phyloP scores from a whole-genome alignment of 306 rosid species.

The Trifolium pratense region DNA sequence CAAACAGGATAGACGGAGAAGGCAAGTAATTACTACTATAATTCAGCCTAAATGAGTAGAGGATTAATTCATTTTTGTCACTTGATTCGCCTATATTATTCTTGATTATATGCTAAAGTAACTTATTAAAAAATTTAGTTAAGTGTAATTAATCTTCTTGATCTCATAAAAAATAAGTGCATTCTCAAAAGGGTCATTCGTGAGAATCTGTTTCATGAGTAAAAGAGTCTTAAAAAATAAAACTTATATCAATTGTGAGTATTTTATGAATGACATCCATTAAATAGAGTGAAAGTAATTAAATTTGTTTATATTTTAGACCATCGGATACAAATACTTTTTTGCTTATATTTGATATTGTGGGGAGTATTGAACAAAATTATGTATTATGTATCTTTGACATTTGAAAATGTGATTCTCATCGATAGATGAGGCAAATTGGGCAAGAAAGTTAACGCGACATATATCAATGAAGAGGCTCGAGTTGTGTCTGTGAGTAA shows the following conservation, averaged over 20 bases:
- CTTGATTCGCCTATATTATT: not conserved
- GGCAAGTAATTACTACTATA: not conserved
- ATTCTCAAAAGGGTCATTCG: not conserved
- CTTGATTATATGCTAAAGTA: not conserved
- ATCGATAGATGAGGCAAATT: not conserved
- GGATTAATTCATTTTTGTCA: not conserved
- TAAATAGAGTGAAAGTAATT: not conserved
- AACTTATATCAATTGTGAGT: not conserved
- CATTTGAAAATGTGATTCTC: not conserved
- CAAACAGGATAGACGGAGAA: not conserved
- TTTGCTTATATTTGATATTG: not conserved
- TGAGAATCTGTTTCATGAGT: not conserved
- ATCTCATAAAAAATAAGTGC: not conserved
- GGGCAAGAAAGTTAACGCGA: not conserved
- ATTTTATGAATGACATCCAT: not conserved
- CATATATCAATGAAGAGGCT: not conserved
- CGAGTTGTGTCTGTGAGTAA: not conserved
- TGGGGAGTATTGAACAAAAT: not conserved
- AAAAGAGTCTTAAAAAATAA: not conserved
- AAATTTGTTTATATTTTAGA: not conserved
- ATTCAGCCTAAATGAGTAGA: constrained; percentile 1
- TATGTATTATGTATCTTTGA: not conserved
- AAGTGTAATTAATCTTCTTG: not conserved
- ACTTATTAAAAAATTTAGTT: not conserved
- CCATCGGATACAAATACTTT: not conserved